phyloP scores from a whole-genome alignment of 371 early-diverging fungal species.

The Mucor indicus region DNA sequence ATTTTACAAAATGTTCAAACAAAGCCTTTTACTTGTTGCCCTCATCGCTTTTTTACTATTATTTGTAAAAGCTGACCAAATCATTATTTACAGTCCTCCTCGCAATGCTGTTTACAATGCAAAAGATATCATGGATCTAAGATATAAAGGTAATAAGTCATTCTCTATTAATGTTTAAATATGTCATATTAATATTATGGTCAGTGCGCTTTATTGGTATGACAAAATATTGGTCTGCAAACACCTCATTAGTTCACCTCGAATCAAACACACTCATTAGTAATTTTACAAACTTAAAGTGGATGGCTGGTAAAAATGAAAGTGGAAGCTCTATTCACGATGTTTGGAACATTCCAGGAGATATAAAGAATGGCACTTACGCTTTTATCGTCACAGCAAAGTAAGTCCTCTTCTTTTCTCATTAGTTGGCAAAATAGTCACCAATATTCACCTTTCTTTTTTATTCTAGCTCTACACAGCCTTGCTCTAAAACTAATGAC shows the following conservation, averaged over 20 bases:
- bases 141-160: conserved; percentile 25
- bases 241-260: conserved; percentile 10
- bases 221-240: conserved; percentile 29
- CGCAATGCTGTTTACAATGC: conserved; percentile 8
- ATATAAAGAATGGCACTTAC: conserved; percentile 24
- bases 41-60: neutral
- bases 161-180: neutral
- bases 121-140: conserved; percentile 25
- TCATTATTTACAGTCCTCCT: conserved; percentile 27
- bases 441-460: neutral
- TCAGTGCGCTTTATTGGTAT: conserved; percentile 36
- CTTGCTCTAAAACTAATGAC: conserved; percentile 28
- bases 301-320: neutral
- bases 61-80: conserved; percentile 21
- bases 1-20: conserved; percentile 6
- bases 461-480: conserved; percentile 26
- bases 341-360: conserved; percentile 31
- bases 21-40: neutral
- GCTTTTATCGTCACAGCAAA: conserved; percentile 26
- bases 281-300: conserved; percentile 14
- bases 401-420: no score
- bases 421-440: no score
- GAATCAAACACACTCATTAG: conserved; percentile 10
- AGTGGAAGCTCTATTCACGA: neutral
- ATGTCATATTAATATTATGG: no score